Base-by-base conservation (phyloP, 2,329 filamentous ascomycete genomes). In the Sarocladiaceae sp. region DNA sequence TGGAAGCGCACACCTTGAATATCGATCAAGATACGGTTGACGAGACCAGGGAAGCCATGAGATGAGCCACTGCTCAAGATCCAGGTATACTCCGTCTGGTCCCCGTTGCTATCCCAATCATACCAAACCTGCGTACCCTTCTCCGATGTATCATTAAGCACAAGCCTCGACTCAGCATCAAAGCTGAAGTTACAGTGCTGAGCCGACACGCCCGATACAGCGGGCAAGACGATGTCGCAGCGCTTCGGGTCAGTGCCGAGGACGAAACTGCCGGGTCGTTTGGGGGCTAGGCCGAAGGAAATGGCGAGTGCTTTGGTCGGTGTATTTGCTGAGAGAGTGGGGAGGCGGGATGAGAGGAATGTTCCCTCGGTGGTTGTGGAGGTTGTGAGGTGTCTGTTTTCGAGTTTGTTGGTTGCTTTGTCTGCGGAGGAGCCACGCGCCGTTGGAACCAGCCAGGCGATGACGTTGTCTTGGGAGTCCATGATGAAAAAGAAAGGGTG, bases 101-200 rank as follows among this genome's bases (percentile, higher is more conserved):
- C 68, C 29, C 70, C 70, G 50, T 60, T 65, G 57, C 67, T 66
- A 52, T 66, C 64, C 64, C 66, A 70, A 52, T 71, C 69, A 58
- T 70, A 72, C 71, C 71, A 73, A 26, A 73, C 69, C 47, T 70
- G 65, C 1, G 71, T 73, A 13, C 71, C 71, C 17, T 49, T 29
- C 31, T 61, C 61, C 2, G 70, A 72, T 40, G 65, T 66, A 58
- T 73, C 71, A 49, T 66, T 63, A 8, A 73, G 64, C 3, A 71
- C 60, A 33, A 73, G 65, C 25, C 70, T 60, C 15, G 62, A 63
- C 50, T 70, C 63, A 18, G 62, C 62, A 56, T 72, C 70, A 48
- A 73, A 73, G 57, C 66, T 63, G 51, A 73, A 33, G 42, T 62
- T 59, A 61, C 70, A 72, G 58, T 73, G 71, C 50, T 62, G 62